Evolutionary conservation across 2,329 filamentous ascomycete genomes (phyloP), one percentile per base, ranked within the genome.

Genomic region (Byssothecium circinans): DNA sequence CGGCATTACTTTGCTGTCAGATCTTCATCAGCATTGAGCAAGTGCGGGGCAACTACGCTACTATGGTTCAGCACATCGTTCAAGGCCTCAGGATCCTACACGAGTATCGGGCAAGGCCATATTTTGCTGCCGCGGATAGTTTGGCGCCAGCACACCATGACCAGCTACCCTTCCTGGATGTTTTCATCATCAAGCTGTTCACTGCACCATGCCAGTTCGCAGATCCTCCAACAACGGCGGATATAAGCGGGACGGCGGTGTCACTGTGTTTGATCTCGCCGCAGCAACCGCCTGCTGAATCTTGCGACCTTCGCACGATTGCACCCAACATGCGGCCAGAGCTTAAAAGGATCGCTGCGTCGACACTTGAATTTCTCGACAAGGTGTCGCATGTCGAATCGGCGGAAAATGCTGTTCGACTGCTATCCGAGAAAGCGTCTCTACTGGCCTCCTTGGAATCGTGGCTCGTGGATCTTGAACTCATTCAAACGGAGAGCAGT

Each of bases 21-120:
- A 57, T 77, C 33, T 71, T 77, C 52, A 76, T 77, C 54, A 76
- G 75, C 54, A 76, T 77, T 46, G 75, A 77, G 54, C 74, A 77
- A 61, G 68, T 73, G 43, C 64, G 64, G 23, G 58, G 61, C 4
- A 74, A 76, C 44, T 75, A 70, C 30, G 48, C 61, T 49, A 67
- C 72, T 30, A 74, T 77, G 73, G 69, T 64, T 33, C 70, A 73
- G 36, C 75, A 77, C 45, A 69, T 76, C 18, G 63, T 75, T 54
- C 70, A 53, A 44, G 75, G 75, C 45, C 66, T 78, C 36, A 61
- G 58, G n/a, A 76, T 77, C 54, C 73, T 77, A 68, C 69, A 62
- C 50, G 68, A 76, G 54, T 65, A 71, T 41, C 67, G 66, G 12
- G 69, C 68, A 50, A 68, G 74, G 44, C 73, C 74, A 50, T 23